These are phyloP conservation scores for Mycosphaerella sp. DNA, from an alignment of 2,329 filamentous ascomycete species.

Conservation along the genomic window DNA sequence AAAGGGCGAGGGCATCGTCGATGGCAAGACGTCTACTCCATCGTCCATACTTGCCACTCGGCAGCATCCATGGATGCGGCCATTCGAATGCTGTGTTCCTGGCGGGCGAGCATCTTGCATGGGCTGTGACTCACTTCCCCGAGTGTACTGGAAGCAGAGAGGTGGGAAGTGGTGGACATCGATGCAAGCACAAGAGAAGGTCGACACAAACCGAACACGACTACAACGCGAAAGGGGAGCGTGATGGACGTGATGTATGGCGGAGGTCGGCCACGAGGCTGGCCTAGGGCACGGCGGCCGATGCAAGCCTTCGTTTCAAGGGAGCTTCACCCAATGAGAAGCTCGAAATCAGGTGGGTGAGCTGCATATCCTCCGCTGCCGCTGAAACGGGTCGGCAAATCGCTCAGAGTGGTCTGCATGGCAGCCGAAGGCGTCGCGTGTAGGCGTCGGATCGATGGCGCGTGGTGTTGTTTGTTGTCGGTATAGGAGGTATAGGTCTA, in stretches of 20 bases:
- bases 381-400: slow-evolving; percentile 8
- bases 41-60: slow-evolving; percentile 11
- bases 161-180: slow-evolving; percentile 8
- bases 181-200: slow-evolving; percentile 17
- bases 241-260: slow-evolving; percentile 31
- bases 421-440: slow-evolving; percentile 6
- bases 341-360: background rate
- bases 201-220: slow-evolving; percentile 26
- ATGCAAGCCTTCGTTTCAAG: slow-evolving; percentile 16
- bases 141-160: slow-evolving; percentile 18
- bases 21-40: background rate
- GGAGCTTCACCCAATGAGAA: slow-evolving; percentile 12
- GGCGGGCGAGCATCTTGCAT: slow-evolving; percentile 20
- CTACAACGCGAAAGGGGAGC: slow-evolving; percentile 31
- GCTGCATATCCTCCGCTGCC: slow-evolving; percentile 4
- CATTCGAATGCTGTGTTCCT: slow-evolving; percentile 16
- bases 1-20: slow-evolving; percentile 20
- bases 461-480: slow-evolving; percentile 12
- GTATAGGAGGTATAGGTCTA: background rate
- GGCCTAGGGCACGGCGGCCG: slow-evolving; percentile 14
- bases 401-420: background rate
- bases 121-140: slow-evolving; percentile 25
- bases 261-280: slow-evolving; percentile 32
- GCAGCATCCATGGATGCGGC: background rate
- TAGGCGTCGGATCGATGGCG: background rate